Evolutionary conservation across 257 asterid species (phyloP).

Genomic region (Ilex asprella): DNA sequence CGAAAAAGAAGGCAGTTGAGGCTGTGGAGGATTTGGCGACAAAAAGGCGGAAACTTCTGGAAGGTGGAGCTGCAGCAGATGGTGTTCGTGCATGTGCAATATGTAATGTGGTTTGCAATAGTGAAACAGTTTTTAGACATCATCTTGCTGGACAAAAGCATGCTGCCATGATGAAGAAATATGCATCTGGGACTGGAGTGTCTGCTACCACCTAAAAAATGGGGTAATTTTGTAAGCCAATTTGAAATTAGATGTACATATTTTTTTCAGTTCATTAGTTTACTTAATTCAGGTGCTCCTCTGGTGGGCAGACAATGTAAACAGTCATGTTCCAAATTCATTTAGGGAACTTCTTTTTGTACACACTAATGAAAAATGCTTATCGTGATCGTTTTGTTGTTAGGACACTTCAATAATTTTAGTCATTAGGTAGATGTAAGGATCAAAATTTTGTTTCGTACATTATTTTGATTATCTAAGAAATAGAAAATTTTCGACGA

Average conservation of each 20-base stretch:
- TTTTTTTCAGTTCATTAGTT: background rate
- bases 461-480: too few species aligned
- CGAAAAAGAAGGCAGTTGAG: conserved; percentile 35
- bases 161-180: conserved; percentile 47
- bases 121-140: conserved; percentile 42
- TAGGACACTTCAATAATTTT: too few species aligned
- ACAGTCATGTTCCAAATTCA: background rate
- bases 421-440: too few species aligned
- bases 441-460: too few species aligned
- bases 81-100: conserved; percentile 42
- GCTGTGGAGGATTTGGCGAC: conserved; percentile 44
- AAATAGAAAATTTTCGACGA: too few species aligned
- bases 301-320: background rate
- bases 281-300: background rate
- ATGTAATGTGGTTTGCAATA: conserved; percentile 80
- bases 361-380: too few species aligned
- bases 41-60: conserved; percentile 48
- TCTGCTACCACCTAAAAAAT: conserved; percentile 21
- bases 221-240: background rate
- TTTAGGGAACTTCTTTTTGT: too few species aligned
- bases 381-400: too few species aligned
- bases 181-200: conserved; percentile 17
- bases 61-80: conserved; percentile 57
- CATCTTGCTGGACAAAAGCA: conserved; percentile 76
- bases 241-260: background rate